Evolutionary conservation across 2,329 filamentous ascomycete genomes (phyloP).

Genomic region (Waltergamsia citrina): DNA sequence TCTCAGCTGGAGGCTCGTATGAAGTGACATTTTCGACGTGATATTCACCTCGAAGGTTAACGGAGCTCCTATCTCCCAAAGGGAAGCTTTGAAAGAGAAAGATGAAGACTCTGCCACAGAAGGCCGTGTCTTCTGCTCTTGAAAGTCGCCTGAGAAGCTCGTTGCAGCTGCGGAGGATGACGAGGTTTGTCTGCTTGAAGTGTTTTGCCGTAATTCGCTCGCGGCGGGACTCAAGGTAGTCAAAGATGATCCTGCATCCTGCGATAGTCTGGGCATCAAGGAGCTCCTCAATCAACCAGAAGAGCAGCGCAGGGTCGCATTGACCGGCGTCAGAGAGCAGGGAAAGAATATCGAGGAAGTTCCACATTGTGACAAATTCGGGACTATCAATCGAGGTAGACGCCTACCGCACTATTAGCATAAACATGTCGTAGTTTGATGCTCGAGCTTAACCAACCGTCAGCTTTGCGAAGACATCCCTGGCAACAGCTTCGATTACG

Average conservation of each 20-base stretch:
- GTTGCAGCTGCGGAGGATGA: conserved; percentile 91
- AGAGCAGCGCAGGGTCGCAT: conserved; percentile 70
- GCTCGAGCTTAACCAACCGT: conserved; percentile 61
- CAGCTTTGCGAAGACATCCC: conserved; percentile 69
- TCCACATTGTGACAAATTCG: conserved; percentile 79
- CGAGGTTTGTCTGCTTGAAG: conserved; percentile 74
- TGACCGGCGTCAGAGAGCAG: conserved; percentile 75
- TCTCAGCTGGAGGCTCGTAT: conserved; percentile 46
- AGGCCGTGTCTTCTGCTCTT: conserved; percentile 92
- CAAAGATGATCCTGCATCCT: conserved; percentile 84
- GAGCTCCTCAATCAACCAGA: conserved; percentile 89
- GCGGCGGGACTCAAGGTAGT: conserved; percentile 87
- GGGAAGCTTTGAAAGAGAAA: conserved; percentile 98
- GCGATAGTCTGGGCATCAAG: conserved; percentile 93
- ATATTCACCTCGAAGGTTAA: conserved; percentile 92
- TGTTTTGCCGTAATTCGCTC: conserved; percentile 77
- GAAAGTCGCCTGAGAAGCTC: conserved; percentile 88
- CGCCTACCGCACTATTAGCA: conserved; percentile 39
- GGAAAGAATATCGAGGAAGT: conserved; percentile 84
- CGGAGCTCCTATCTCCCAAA: conserved; percentile 90
- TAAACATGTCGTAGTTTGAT: conserved; percentile 18
- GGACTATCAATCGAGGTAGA: conserved; percentile 67
- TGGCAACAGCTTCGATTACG: conserved; percentile 74
- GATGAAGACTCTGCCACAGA: conserved; percentile 95
- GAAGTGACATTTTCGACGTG: conserved; percentile 90